Evolutionary conservation across 2,329 filamentous ascomycete species (phyloP).

Genomic region (Microsporum canis): DNA sequence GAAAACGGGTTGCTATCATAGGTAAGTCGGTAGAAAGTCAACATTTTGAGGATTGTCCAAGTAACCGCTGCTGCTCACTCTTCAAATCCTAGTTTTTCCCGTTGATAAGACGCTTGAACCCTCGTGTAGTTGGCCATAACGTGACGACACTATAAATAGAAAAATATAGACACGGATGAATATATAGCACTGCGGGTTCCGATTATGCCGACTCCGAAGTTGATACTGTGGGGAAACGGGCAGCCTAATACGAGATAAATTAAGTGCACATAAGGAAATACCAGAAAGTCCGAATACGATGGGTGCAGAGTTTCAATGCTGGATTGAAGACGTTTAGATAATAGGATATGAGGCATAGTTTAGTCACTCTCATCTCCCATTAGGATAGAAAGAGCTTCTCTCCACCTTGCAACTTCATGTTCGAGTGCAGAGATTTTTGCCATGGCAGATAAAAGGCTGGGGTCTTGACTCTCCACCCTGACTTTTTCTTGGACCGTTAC

Average conservation of each 20-base stretch:
- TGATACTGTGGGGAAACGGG: neutral
- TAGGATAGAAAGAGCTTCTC: conserved; percentile 62
- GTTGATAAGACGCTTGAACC: neutral
- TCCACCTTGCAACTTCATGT: conserved; percentile 57
- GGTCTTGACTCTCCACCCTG: conserved; percentile 77
- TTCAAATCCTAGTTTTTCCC: neutral
- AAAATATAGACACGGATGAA: neutral
- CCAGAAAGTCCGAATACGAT: neutral
- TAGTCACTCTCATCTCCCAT: conserved; percentile 47
- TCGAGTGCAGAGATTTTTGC: conserved; percentile 72
- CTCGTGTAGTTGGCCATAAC: neutral
- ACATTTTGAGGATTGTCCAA: too few relatives aligned
- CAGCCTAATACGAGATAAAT: neutral
- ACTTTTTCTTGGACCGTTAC: conserved; percentile 86
- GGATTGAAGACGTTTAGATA: neutral
- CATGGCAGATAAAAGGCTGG: conserved; percentile 68
- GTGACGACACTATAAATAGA: neutral
- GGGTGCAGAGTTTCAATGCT: neutral
- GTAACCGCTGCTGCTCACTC: too few relatives aligned
- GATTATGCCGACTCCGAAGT: neutral
- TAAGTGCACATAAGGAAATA: neutral
- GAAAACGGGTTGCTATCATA: too few relatives aligned
- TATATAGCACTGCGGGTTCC: neutral
- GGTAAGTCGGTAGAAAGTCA: too few relatives aligned
- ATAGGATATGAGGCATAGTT: neutral